A percentile compares a stretch with the other conserved stretches of the same genome.
Conservation (phyloP, 495 filamentous ascomycete genomes). For the Tuber indicum region DNA sequence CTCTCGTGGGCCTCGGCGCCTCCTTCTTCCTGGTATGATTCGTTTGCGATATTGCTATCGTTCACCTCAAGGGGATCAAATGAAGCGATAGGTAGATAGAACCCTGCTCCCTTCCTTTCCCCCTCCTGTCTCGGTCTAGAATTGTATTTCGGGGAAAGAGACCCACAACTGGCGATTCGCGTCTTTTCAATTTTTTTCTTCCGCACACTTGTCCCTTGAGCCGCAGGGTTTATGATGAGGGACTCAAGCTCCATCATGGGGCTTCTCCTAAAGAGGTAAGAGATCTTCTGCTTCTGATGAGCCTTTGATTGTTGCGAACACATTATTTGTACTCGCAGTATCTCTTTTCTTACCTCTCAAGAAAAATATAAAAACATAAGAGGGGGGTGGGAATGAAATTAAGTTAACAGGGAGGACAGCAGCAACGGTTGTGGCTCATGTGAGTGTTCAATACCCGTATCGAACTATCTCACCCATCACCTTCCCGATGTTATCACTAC, state of each 20-base stretch:
- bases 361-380: neutral
- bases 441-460: neutral
- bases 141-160: neutral
- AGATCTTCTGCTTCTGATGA: neutral
- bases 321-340: neutral
- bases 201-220: neutral
- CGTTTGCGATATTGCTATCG: neutral
- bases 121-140: neutral
- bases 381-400: neutral
- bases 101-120: neutral
- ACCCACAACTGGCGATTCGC: neutral
- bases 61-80: neutral
- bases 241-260: neutral
- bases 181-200: neutral
- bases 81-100: neutral
- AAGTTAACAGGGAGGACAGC: neutral
- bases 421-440: neutral
- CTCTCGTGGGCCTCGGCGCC: neutral
- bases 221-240: conserved; percentile 2
- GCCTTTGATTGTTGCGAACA: neutral
- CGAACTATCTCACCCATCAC: neutral
- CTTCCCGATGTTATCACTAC: neutral
- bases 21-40: neutral
- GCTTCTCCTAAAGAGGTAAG: neutral
- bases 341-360: neutral